Evolutionary conservation across 2,329 filamentous ascomycete species (phyloP), one percentile per base, ranked within the genome.

Genomic region (Xylaria sp.): DNA sequence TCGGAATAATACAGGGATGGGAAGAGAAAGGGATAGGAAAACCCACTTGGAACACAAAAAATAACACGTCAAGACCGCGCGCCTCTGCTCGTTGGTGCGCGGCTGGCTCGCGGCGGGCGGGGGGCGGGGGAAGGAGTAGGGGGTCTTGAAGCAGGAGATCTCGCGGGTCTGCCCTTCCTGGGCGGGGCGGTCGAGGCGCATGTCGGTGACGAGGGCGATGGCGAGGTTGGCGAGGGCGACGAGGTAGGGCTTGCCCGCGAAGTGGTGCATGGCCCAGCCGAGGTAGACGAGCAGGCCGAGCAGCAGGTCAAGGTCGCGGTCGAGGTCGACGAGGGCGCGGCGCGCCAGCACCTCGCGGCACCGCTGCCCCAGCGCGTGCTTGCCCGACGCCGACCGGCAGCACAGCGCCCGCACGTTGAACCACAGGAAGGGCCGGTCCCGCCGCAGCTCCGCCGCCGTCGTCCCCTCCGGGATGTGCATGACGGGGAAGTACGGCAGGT

Each of bases 271-370:
- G 57, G 45, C 57, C 56, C 81, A 84, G 26, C 71, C 69, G 19
- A 76, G 69, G 48, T 69, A 77, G 47, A 59, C 71, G 16, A 86
- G 62, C 2, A 84, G 53, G 0, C 81, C 81, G 9, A 80, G 70
- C 1, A 86, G 67, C 9, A 84, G 57, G 57, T 85, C 83, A 38
- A 84, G 68, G 44, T 66, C 76, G 46, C 76, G 74, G 50, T 83
- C 79, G n/a, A 74, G 69, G 8, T 78, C 72, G 11, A 81, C 53
- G 6, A 84, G 61, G 21, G 82, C 67, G 50, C 73, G 74, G n/a
- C 75, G 70, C 0, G 78, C 73, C 13, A 83, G 48, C 21, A 77
- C 71, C 41, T 74, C 70, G 39, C 76, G 76, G 5, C 79, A 68
- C 17, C 69, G 72, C 2, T 74, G 73, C 34, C 71, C 70, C 34